Conservation (phyloP, 345 rosid species). For the Raphanus sativus region DNA sequence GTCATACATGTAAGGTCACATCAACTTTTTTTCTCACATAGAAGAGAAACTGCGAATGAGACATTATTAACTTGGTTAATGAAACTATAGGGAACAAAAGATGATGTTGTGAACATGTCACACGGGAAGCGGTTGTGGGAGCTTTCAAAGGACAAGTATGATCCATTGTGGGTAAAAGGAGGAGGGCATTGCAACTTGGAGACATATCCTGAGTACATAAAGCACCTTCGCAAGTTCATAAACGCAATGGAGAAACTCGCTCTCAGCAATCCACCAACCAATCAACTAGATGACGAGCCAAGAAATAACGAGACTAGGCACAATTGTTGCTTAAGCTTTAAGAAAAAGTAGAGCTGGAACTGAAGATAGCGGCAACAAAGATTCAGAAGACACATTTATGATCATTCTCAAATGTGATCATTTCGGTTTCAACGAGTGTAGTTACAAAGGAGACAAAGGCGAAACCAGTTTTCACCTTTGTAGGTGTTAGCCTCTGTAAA, state of each 20-base stretch:
- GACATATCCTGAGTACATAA: constrained; percentile 82
- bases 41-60: background rate
- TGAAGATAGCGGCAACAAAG: background rate
- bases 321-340: constrained; percentile 20
- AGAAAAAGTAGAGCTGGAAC: constrained; percentile 1
- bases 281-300: constrained; percentile 25
- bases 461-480: background rate
- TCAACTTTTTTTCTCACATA: background rate
- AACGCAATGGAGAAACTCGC: constrained; percentile 60
- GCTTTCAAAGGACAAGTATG: constrained; percentile 71
- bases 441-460: background rate
- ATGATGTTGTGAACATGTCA: constrained; percentile 80
- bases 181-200: constrained; percentile 96
- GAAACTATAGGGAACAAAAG: constrained; percentile 41
- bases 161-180: constrained; percentile 82
- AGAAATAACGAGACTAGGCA: constrained; percentile 16
- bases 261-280: constrained; percentile 44
- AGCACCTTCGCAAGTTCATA: constrained; percentile 70
- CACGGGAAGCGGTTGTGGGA: constrained; percentile 84
- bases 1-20: constrained; percentile 70
- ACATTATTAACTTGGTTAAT: background rate
- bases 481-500: constrained; percentile 5
- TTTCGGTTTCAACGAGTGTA: background rate
- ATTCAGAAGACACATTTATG: background rate
- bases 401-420: background rate